Evolutionary conservation across 139 green algal genomes (phyloP).

Genomic region (Chlorella sp.): DNA sequence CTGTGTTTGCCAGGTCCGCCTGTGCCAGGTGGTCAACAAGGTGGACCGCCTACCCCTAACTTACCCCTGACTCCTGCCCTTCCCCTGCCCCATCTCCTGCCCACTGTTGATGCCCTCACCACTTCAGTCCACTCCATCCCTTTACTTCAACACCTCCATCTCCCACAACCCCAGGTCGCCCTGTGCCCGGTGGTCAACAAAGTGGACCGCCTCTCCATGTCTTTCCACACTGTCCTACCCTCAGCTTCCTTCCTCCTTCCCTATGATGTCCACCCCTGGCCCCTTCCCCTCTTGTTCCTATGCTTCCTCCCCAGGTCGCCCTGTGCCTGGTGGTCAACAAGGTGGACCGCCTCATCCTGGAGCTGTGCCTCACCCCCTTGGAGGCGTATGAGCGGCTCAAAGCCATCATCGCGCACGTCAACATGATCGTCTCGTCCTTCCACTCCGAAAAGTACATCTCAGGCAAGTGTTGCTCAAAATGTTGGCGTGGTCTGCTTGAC

Average conservation of each 20-base stretch:
- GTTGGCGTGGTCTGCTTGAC: not conserved
- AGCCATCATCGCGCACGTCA: conserved; percentile 91
- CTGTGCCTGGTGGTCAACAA: conserved; percentile 98
- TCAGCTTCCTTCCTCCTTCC: too few relatives aligned
- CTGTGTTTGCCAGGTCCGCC: conserved; percentile 61
- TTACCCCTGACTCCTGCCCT: too few relatives aligned
- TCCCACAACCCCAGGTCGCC: too few relatives aligned
- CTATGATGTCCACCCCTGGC: too few relatives aligned
- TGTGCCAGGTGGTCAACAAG: conserved; percentile 98
- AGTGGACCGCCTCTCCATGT: too few relatives aligned
- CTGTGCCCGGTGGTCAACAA: too few relatives aligned
- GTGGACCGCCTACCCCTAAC: conserved; percentile 94
- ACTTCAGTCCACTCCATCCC: too few relatives aligned
- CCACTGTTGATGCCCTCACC: too few relatives aligned
- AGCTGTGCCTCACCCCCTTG: conserved; percentile 82
- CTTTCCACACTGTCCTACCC: too few relatives aligned
- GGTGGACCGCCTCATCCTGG: conserved; percentile 93
- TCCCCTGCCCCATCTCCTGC: too few relatives aligned
- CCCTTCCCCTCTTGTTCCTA: not conserved
- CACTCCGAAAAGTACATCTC: conserved; percentile 77
- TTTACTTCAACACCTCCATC: too few relatives aligned
- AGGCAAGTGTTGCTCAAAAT: not conserved
- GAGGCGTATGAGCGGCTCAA: conserved; percentile 85
- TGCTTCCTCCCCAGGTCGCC: conserved; percentile 63
- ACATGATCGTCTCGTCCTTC: conserved; percentile 94